phyloP scores from a whole-genome alignment of 345 rosid species.

The Brassica juncea region DNA sequence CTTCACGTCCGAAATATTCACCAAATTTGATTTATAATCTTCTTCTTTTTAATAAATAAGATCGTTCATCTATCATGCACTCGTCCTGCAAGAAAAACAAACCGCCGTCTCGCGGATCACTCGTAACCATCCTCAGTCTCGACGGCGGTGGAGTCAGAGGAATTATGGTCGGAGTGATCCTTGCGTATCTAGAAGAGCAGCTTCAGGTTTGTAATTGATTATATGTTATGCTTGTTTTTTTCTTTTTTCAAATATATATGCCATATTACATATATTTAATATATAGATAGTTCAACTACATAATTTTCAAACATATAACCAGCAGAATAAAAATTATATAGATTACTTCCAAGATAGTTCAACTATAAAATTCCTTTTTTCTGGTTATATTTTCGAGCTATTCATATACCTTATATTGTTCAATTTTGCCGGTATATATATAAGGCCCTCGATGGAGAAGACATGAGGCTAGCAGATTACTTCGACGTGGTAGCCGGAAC shows the following conservation, averaged over 20 bases:
- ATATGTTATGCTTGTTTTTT: neutral
- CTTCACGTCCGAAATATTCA: neutral
- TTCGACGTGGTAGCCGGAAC: constrained; percentile 75
- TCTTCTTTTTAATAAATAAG: neutral
- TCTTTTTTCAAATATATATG: neutral
- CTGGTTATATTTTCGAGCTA: neutral
- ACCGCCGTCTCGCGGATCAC: constrained; percentile 56
- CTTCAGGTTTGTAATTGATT: constrained; percentile 59
- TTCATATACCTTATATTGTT: neutral
- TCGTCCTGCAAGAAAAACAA: constrained; percentile 10
- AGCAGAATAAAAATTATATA: neutral
- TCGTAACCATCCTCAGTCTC: constrained; percentile 63
- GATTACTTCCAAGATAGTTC: neutral
- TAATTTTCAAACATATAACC: neutral
- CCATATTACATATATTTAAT: neutral
- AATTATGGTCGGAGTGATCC: constrained; percentile 64
- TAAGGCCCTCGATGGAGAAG: constrained; percentile 63
- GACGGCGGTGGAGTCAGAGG: constrained; percentile 84
- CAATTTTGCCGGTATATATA: neutral
- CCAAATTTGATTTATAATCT: neutral
- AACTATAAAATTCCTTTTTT: neutral
- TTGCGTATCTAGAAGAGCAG: constrained; percentile 61
- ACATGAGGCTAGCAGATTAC: constrained; percentile 66
- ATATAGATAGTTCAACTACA: neutral
- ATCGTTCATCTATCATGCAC: constrained; percentile 21